Evolutionary conservation across 345 rosid genomes (phyloP).

Genomic region (Aquilaria malaccensis): DNA sequence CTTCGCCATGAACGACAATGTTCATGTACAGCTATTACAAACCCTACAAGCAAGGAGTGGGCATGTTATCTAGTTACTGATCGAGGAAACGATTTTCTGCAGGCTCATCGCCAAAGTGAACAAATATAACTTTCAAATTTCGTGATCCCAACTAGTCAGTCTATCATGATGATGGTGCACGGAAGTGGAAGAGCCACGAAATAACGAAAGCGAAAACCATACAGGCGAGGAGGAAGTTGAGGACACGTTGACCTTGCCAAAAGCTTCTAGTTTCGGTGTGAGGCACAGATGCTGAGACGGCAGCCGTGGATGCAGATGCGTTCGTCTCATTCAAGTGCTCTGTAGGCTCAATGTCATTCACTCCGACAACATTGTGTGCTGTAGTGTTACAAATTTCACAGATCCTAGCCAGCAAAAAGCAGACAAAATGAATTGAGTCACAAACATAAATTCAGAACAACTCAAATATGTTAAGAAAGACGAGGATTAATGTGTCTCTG

Average conservation of each 20-base stretch:
- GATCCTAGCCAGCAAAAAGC: slow-evolving; percentile 25
- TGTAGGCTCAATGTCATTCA: slow-evolving; percentile 28
- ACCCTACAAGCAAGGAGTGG: too few relatives aligned
- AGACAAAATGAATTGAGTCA: neutral
- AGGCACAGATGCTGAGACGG: slow-evolving; percentile 23
- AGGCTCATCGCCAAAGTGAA: too few relatives aligned
- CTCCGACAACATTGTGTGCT: slow-evolving; percentile 39
- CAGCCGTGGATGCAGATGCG: slow-evolving; percentile 20
- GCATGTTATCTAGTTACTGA: too few relatives aligned
- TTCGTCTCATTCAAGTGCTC: slow-evolving; percentile 17
- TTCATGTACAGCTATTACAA: too few relatives aligned
- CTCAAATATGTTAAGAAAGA: too few relatives aligned
- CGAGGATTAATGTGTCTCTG: too few relatives aligned
- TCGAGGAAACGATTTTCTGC: too few relatives aligned
- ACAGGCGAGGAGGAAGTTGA: slow-evolving; percentile 55
- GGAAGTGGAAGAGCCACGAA: slow-evolving; percentile 66
- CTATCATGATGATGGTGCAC: slow-evolving; percentile 16
- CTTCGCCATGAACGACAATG: too few relatives aligned
- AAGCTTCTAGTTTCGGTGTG: slow-evolving; percentile 33
- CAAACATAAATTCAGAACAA: too few relatives aligned
- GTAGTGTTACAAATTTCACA: slow-evolving; percentile 64
- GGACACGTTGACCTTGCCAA: slow-evolving; percentile 56
- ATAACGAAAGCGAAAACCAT: slow-evolving; percentile 55
- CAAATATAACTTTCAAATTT: too few relatives aligned
- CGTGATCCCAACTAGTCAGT: neutral